These are phyloP conservation scores for Dillenia suffruticosa DNA, from an alignment of 164 flowering plant species.

Conservation along the genomic window DNA sequence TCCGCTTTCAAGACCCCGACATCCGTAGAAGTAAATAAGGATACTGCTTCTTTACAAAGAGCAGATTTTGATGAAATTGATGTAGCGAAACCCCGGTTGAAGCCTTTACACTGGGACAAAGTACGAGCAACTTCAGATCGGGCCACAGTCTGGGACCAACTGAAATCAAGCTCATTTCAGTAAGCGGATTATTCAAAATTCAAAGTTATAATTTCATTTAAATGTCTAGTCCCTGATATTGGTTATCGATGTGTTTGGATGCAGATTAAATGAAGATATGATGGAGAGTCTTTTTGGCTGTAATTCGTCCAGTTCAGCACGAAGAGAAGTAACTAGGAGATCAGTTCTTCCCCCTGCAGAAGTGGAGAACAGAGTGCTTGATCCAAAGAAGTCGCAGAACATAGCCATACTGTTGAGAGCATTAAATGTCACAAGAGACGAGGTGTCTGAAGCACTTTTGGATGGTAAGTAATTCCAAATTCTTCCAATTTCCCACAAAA, in stretches of 20 bases:
- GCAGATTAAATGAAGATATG: constrained; percentile 91
- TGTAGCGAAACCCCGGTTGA: constrained; percentile 63
- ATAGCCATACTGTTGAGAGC: constrained; percentile 92
- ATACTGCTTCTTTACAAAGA: constrained; percentile 27
- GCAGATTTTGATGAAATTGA: constrained; percentile 40
- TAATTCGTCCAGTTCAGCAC: constrained; percentile 46
- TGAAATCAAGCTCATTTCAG: constrained; percentile 97
- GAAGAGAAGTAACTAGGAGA: constrained; percentile 57
- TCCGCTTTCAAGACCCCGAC: constrained; percentile 11
- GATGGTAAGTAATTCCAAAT: constrained; percentile 55
- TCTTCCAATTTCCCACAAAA: background rate
- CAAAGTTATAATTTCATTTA: background rate
- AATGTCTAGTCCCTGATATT: constrained; percentile 7
- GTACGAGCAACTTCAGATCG: constrained; percentile 89
- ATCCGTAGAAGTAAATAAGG: constrained; percentile 19
- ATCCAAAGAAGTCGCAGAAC: constrained; percentile 98
- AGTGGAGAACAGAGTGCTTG: constrained; percentile 76
- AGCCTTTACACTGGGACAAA: constrained; percentile 99
- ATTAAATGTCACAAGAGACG: constrained; percentile 88
- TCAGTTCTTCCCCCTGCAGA: constrained; percentile 54
- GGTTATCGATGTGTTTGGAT: constrained; percentile 10
- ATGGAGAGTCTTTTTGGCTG: constrained; percentile 89
- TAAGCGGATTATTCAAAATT: constrained; percentile 34
- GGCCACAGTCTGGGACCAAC: constrained; percentile 95
- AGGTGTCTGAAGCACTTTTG: constrained; percentile 85